Evolutionary conservation across 148 eudicot species (phyloP).

Genomic region (Spergularia marina): DNA sequence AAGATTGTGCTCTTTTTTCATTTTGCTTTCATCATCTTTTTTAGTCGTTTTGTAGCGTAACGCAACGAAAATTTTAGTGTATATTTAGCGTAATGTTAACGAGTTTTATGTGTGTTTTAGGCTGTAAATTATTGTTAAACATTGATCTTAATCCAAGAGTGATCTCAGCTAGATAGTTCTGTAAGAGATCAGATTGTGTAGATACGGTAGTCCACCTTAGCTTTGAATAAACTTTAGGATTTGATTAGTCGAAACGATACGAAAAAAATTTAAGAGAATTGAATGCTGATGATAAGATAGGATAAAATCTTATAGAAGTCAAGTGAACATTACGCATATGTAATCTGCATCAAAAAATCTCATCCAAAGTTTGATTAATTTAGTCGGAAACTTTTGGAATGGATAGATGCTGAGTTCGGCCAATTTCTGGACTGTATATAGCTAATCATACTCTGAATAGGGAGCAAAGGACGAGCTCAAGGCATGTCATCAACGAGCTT

Average conservation of each 20-base stretch:
- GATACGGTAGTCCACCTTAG: slow-evolving; percentile 10
- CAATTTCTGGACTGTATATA: no score
- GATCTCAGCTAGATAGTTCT: background rate
- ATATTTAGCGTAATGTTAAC: background rate
- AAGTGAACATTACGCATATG: no score
- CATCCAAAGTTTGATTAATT: background rate
- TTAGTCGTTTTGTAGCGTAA: background rate
- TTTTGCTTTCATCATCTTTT: background rate
- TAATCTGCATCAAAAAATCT: background rate
- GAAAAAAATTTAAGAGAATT: background rate
- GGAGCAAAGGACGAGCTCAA: no score
- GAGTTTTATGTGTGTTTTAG: slow-evolving; percentile 14
- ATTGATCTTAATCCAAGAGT: background rate
- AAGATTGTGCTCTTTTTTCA: background rate
- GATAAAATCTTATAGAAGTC: no score
- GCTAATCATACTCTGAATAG: no score
- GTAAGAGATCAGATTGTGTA: slow-evolving; percentile 14
- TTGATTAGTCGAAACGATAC: background rate
- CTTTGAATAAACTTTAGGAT: background rate
- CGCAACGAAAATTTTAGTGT: background rate
- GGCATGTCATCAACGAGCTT: no score
- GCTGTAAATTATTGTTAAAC: background rate
- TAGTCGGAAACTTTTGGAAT: no score
- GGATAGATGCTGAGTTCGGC: no score
- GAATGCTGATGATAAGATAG: slow-evolving; percentile 9